phyloP scores from a whole-genome alignment of 225 moss, liverwort and hornwort genomes.

The Physcomitrellopsis africana region DNA sequence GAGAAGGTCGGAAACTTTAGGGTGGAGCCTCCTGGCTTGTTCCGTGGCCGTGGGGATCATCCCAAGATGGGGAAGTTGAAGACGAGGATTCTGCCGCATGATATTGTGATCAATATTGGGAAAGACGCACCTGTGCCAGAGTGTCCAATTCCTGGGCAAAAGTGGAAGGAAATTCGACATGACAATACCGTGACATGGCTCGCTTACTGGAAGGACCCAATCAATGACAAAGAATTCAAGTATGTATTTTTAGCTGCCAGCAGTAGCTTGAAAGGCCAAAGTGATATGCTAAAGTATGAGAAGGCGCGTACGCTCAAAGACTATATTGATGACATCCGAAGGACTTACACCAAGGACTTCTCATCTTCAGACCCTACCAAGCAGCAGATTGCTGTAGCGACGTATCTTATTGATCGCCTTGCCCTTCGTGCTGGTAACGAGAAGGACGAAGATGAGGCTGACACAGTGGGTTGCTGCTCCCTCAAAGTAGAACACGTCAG shows the following conservation, averaged over 20 bases:
- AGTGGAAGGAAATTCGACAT: slow-evolving; percentile 93
- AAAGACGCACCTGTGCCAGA: slow-evolving; percentile 80
- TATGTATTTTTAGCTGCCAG: slow-evolving; percentile 95
- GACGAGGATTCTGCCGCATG: slow-evolving; percentile 77
- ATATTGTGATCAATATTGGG: slow-evolving; percentile 95
- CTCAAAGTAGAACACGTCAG: slow-evolving; percentile 93
- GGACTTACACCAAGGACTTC: slow-evolving; percentile 80
- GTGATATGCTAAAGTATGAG: slow-evolving; percentile 98
- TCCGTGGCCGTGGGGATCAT: slow-evolving; percentile 97
- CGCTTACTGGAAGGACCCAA: slow-evolving; percentile 97
- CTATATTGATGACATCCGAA: slow-evolving; percentile 85
- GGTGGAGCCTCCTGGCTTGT: slow-evolving; percentile 95
- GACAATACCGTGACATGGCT: slow-evolving; percentile 96
- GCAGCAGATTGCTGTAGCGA: slow-evolving; percentile 95
- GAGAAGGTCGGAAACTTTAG: slow-evolving; percentile 98
- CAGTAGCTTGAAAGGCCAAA: slow-evolving; percentile 93
- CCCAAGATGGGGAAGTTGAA: slow-evolving; percentile 99
- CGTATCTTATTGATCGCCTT: slow-evolving; percentile 94
- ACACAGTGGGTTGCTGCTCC: slow-evolving; percentile 97
- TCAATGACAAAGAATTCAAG: slow-evolving; percentile 93
- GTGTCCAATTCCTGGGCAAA: slow-evolving; percentile 93
- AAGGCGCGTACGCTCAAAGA: slow-evolving; percentile 90
- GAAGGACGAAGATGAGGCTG: slow-evolving; percentile 98
- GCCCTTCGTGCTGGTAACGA: slow-evolving; percentile 99
- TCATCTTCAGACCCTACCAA: slow-evolving; percentile 62